These are phyloP conservation scores for Fraxinus baroniana DNA, from an alignment of 305 asterid species.

Conservation along the genomic window DNA sequence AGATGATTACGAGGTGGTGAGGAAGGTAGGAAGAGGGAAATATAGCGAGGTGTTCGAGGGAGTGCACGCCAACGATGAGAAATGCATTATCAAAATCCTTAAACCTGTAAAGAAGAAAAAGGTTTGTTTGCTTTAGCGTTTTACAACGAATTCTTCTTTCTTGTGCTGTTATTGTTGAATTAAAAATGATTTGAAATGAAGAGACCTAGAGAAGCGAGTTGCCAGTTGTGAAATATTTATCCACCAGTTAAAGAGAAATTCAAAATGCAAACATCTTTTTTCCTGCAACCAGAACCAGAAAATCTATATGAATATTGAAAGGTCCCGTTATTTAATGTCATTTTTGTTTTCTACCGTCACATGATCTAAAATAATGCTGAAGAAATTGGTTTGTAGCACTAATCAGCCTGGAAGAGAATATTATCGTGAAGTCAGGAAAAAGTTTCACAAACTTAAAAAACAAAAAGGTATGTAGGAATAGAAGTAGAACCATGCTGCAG, in stretches of 20 bases:
- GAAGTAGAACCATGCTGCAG: not conserved
- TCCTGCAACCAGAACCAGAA: not conserved
- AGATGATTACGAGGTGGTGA: slow-evolving; percentile 83
- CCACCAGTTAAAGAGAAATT: not conserved
- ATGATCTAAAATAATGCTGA: not conserved
- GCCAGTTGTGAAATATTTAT: not conserved
- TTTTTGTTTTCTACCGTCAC: not conserved
- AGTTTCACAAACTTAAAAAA: not conserved
- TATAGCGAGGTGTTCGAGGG: slow-evolving; percentile 89
- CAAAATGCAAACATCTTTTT: not conserved
- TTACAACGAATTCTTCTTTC: not conserved
- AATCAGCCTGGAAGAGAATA: not conserved
- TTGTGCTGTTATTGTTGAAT: not conserved
- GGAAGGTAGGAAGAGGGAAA: slow-evolving; percentile 86
- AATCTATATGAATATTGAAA: not conserved
- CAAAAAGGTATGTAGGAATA: not conserved
- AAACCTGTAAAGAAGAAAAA: slow-evolving; percentile 90
- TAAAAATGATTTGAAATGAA: not conserved
- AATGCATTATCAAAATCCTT: slow-evolving; percentile 78
- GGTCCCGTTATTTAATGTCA: not conserved
- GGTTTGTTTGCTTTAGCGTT: slow-evolving; percentile 29
- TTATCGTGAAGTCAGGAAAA: not conserved
- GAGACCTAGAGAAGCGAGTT: not conserved
- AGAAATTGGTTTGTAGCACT: not conserved
- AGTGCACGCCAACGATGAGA: slow-evolving; percentile 59